A percentile compares a stretch with the other conserved stretches of the same genome.
Conservation (phyloP, 805 yeast genomes). For the Wickerhamiella azymoides region DNA sequence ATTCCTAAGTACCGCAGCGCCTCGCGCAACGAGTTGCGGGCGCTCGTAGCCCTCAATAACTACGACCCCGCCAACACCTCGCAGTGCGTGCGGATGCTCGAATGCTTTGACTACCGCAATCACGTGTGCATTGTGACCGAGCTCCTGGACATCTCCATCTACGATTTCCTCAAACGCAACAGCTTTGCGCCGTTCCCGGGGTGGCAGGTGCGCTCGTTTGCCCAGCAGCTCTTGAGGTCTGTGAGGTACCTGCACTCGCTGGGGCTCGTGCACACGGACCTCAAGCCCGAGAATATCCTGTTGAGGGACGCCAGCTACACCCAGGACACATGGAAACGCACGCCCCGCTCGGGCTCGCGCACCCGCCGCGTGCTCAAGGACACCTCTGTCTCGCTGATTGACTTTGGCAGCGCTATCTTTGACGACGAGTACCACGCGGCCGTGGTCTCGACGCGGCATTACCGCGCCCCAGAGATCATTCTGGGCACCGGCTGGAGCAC, state of each 20-base stretch:
- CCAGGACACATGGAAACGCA: slow-evolving; percentile 9
- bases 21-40: slow-evolving; percentile 79
- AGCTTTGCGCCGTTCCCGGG: slow-evolving; percentile 87
- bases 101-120: slow-evolving; percentile 82
- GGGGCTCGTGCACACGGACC: slow-evolving; percentile 84
- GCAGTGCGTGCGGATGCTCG: slow-evolving; percentile 74
- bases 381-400: slow-evolving; percentile 80
- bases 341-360: slow-evolving; percentile 9
- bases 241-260: slow-evolving; percentile 84
- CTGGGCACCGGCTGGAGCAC: slow-evolving; percentile 93
- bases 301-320: slow-evolving; percentile 24
- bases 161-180: slow-evolving; percentile 79
- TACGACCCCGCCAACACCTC: slow-evolving; percentile 54
- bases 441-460: slow-evolving; percentile 88
- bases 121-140: slow-evolving; percentile 93
- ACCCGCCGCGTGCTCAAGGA: slow-evolving; percentile 41
- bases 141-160: slow-evolving; percentile 66
- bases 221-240: slow-evolving; percentile 70
- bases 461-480: slow-evolving; percentile 93
- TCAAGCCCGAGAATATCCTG: slow-evolving; percentile 89
- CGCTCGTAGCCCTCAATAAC: slow-evolving; percentile 55
- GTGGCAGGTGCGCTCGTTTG: slow-evolving; percentile 76
- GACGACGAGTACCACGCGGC: slow-evolving; percentile 87
- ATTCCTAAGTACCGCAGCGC: slow-evolving; percentile 93
- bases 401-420: slow-evolving; percentile 94